Base-by-base conservation (phyloP, 169 alveolate species). In the Besnoitia besnoiti region DNA sequence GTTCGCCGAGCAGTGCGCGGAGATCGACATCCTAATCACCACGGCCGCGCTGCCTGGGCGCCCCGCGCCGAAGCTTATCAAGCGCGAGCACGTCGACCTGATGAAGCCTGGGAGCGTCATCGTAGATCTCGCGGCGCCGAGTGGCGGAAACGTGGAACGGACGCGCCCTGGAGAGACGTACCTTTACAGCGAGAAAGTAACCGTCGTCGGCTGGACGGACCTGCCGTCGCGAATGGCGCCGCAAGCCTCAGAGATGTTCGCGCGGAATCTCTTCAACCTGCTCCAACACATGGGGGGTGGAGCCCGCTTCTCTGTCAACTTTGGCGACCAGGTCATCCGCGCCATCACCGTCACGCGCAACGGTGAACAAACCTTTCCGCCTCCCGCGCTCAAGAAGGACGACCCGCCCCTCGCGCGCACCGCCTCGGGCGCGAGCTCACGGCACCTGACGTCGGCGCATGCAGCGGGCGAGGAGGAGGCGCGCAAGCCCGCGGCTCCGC, bases 1-100 rank as follows among this genome's bases (percentile, higher is more conserved):
- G 40, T 96, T 96, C 94, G 90, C 94, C 44, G 96, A 96, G 89
- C 94, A 96, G 80, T 97, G 97, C 55, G 95, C 90, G 91, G 97
- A 95, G 92, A 96, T 96, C 85, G 99, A 98, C 91, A 97, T 98
- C 82, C 95, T 98, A 84, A 97, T 98, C 92, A 96, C 98, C 44
- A 97, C 99, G 3, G 99, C 99, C 5, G 95, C 97, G 61, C 96
- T 97, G 24, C 99, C 99, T 33, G 99, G 99, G 24, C 95, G 96
- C 61, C 96, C 97, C 27, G 97, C 99, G 12, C 99, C 99, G 8
- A 95, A 95, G 77, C 96, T 98, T 59, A 93, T 98, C 85, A 93
- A 96, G 27, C 97, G 97, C 85, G 96, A 94, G 61, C 91, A 93
- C 85, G 98, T 97, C 10, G 92, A 89, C 42, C 79, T 92, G 24